phyloP scores from a whole-genome alignment of 164 flowering plant species.

The Tetracentron sinense region DNA sequence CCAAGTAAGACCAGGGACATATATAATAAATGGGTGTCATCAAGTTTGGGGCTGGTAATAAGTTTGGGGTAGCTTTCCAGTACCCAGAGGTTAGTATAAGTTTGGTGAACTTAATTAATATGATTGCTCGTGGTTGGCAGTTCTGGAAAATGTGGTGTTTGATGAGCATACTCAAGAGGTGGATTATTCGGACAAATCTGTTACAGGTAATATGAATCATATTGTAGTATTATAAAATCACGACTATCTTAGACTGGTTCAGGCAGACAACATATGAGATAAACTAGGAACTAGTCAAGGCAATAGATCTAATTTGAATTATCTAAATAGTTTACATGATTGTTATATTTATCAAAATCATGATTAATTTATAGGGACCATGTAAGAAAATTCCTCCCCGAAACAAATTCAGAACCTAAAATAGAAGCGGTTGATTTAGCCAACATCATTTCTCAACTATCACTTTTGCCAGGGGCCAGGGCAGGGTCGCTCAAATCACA shows the following conservation, averaged over 20 bases:
- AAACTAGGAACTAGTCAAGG: background rate
- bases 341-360: background rate
- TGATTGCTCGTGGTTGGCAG: conserved; percentile 33
- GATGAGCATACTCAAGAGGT: conserved; percentile 81
- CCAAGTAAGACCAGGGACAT: too few relatives aligned
- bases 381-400: background rate
- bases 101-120: background rate
- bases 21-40: too few relatives aligned
- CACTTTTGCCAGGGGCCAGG: too few relatives aligned
- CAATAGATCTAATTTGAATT: background rate
- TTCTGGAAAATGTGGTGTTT: conserved; percentile 82
- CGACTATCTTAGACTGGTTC: background rate
- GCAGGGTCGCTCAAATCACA: too few relatives aligned
- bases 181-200: conserved; percentile 66
- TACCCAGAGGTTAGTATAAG: too few relatives aligned
- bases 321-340: background rate
- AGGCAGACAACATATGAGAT: background rate
- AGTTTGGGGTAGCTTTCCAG: background rate
- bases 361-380: background rate
- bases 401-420: background rate
- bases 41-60: conserved; percentile 91
- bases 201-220: conserved; percentile 43
- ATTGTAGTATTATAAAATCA: background rate
- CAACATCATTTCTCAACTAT: too few relatives aligned
- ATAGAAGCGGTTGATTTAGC: background rate